A percentile compares a stretch with the other conserved stretches of the same genome.
Evolutionary conservation across 73 alveolate species (phyloP).

Genomic region (Paramecium bursaria): DNA sequence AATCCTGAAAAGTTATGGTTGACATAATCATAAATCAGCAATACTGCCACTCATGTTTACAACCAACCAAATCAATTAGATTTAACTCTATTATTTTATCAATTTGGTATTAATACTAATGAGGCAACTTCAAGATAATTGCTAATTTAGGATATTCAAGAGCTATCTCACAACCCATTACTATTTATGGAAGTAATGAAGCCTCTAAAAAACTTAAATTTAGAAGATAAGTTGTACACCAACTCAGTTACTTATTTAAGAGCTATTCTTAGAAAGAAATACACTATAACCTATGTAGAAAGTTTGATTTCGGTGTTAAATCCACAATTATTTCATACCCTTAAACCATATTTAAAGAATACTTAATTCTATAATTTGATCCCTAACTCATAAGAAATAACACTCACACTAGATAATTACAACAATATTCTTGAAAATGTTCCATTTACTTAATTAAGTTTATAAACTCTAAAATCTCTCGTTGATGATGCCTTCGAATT

Average conservation of each 20-base stretch:
- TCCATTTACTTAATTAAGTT: too few relatives aligned
- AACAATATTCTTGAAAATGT: neutral
- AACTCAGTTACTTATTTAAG: conserved; percentile 8
- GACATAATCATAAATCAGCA: neutral
- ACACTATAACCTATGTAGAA: conserved; percentile 5
- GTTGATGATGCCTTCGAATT: neutral
- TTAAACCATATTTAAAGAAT: conserved; percentile 51
- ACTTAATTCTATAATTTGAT: conserved; percentile 6
- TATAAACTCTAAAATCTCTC: neutral
- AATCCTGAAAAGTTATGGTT: neutral
- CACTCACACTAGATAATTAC: neutral
- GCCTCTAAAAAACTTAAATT: neutral
- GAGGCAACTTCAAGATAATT: conserved; percentile 1
- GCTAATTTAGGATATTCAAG: neutral
- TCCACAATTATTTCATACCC: neutral
- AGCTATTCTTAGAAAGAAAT: neutral
- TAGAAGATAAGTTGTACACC: neutral
- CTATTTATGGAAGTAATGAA: conserved; percentile 18
- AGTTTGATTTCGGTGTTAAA: conserved; percentile 6
- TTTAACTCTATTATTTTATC: conserved; percentile 21
- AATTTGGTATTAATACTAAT: conserved; percentile 19
- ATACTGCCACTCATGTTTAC: conserved; percentile 8
- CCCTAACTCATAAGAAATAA: conserved; percentile 19
- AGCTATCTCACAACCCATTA: neutral
- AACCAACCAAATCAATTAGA: neutral